A percentile compares a stretch with the other conserved stretches of the same genome.
Evolutionary conservation across 192 early-diverging fungal species (phyloP).

Genomic region (Podila horticola): DNA sequence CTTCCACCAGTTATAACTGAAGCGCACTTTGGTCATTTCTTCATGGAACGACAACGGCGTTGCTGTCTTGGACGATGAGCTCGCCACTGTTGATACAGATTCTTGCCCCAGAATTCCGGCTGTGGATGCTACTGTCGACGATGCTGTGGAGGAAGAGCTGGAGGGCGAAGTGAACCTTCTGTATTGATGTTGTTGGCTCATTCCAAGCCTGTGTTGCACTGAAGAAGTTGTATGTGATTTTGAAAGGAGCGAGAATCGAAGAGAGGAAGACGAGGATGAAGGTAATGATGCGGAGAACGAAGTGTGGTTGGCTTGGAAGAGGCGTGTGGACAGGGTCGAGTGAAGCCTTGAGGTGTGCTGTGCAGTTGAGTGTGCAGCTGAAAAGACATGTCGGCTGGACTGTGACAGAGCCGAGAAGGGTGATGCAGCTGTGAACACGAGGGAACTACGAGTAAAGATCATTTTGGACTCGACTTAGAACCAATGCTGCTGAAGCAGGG

Average conservation of each 20-base stretch:
- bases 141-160: neutral
- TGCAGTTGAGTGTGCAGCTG: neutral
- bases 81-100: neutral
- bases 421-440: constrained; percentile 1
- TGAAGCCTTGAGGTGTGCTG: neutral
- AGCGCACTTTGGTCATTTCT: constrained; percentile 45
- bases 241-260: neutral
- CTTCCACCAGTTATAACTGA: constrained; percentile 50
- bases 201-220: neutral
- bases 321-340: neutral
- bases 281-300: neutral
- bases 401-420: constrained; percentile 1
- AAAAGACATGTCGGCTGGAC: constrained; percentile 9
- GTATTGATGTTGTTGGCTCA: neutral
- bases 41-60: constrained; percentile 35
- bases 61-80: neutral
- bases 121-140: neutral
- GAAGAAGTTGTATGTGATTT: neutral
- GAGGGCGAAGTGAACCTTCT: neutral
- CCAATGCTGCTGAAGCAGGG: neutral
- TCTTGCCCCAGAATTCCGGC: constrained; percentile 13
- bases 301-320: neutral
- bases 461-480: neutral
- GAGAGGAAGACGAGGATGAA: neutral
- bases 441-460: neutral